phyloP scores from a whole-genome alignment of 371 early-diverging fungal species.

The Cokeromyces recurvatus region DNA sequence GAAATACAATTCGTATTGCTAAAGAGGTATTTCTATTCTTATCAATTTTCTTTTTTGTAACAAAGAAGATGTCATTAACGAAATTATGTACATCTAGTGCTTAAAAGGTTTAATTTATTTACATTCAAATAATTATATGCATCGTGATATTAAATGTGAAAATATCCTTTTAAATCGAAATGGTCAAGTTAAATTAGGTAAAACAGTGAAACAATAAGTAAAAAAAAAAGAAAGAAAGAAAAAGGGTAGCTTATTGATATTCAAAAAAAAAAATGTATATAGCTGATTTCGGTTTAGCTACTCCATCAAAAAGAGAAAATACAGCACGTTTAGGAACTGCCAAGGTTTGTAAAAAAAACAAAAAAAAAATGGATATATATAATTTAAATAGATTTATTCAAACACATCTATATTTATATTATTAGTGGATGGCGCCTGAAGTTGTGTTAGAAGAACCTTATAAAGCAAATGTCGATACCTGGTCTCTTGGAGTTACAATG shows the following conservation, averaged over 20 bases:
- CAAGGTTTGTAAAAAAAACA: constrained; percentile 28
- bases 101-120: constrained; percentile 44
- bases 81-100: no score
- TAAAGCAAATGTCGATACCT: constrained; percentile 44
- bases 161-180: constrained; percentile 37
- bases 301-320: constrained; percentile 32
- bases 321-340: constrained; percentile 38
- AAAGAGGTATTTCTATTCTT: no score
- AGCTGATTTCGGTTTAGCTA: constrained; percentile 50
- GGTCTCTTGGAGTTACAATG: constrained; percentile 47
- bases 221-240: no score
- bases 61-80: no score
- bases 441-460: constrained; percentile 39
- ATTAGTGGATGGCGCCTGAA: constrained; percentile 53
- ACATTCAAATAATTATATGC: constrained; percentile 47
- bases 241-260: no score
- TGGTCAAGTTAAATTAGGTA: constrained; percentile 50
- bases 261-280: no score
- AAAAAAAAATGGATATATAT: no score
- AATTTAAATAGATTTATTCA: neutral
- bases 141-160: constrained; percentile 52
- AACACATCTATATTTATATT: neutral
- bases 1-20: constrained; percentile 35
- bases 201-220: no score
- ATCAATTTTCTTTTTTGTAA: no score